These are phyloP conservation scores for Fusarium secorum DNA, from an alignment of 2,329 filamentous ascomycete species.

Conservation along the genomic window DNA sequence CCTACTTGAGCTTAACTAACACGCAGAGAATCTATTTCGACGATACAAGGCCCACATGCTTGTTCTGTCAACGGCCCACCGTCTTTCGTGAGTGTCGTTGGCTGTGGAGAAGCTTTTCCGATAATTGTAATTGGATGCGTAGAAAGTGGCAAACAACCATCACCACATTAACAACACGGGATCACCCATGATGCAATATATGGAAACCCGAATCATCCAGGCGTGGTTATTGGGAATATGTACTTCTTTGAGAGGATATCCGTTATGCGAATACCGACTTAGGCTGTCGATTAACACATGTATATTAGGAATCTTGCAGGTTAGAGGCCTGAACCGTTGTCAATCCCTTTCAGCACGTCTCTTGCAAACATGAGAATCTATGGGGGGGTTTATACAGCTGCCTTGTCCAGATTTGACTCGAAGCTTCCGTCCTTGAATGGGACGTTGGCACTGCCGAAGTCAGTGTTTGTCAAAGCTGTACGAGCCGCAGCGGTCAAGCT, in stretches of 20 bases:
- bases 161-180: neutral
- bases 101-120: neutral
- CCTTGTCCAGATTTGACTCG: slow-evolving; percentile 32
- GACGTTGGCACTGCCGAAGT: slow-evolving; percentile 55
- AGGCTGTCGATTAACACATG: neutral
- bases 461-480: slow-evolving; percentile 48
- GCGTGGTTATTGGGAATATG: neutral
- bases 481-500: slow-evolving; percentile 47
- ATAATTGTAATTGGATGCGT: neutral
- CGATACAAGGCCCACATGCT: slow-evolving; percentile 24
- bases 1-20: slow-evolving; percentile 17
- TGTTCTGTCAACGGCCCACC: slow-evolving; percentile 20
- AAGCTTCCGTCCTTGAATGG: slow-evolving; percentile 50
- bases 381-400: slow-evolving; percentile 9
- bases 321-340: neutral
- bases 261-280: neutral
- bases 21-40: neutral
- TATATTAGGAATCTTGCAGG: neutral
- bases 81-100: slow-evolving; percentile 13
- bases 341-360: neutral
- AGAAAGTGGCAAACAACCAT: slow-evolving; percentile 6
- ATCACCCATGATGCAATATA: slow-evolving; percentile 1
- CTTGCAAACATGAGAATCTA: neutral
- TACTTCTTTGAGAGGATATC: neutral
- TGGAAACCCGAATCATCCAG: neutral